phyloP scores from a whole-genome alignment of 805 yeast species.

The Starmerella etchellsii region DNA sequence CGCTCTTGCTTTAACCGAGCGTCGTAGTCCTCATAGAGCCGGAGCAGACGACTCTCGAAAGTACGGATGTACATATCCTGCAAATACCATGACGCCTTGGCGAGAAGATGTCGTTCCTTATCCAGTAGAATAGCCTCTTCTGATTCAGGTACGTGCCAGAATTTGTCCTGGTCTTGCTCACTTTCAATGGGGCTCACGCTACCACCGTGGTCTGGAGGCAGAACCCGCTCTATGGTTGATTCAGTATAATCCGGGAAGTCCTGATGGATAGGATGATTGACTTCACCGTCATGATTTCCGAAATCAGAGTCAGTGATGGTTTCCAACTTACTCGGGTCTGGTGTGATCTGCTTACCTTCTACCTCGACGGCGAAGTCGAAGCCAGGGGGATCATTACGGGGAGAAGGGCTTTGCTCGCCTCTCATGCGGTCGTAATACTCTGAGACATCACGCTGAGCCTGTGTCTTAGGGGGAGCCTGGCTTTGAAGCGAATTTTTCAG shows the following conservation, averaged over 20 bases:
- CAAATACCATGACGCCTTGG: slow-evolving; percentile 68
- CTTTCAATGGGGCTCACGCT: background rate
- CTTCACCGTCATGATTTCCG: slow-evolving; percentile 21
- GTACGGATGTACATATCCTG: slow-evolving; percentile 69
- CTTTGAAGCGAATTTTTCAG: too few relatives aligned
- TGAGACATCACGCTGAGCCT: background rate
- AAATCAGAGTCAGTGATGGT: background rate
- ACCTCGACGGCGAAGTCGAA: background rate
- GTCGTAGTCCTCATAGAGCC: slow-evolving; percentile 64
- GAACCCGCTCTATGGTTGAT: too few relatives aligned
- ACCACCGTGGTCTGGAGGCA: too few relatives aligned
- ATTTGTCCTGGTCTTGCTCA: background rate
- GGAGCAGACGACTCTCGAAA: slow-evolving; percentile 58
- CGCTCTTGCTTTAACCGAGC: slow-evolving; percentile 49
- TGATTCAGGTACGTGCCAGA: background rate
- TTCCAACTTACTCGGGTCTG: background rate
- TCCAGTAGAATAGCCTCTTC: slow-evolving; percentile 21
- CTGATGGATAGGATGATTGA: too few relatives aligned
- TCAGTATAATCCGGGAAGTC: background rate
- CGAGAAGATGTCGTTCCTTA: slow-evolving; percentile 38
- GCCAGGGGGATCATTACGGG: background rate
- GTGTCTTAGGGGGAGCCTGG: background rate
- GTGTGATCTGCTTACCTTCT: background rate
- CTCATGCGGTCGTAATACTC: background rate
- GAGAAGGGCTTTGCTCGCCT: background rate